These are phyloP conservation scores for Helotiales sp. DNA, from an alignment of 2,329 filamentous ascomycete genomes.

Conservation along the genomic window DNA sequence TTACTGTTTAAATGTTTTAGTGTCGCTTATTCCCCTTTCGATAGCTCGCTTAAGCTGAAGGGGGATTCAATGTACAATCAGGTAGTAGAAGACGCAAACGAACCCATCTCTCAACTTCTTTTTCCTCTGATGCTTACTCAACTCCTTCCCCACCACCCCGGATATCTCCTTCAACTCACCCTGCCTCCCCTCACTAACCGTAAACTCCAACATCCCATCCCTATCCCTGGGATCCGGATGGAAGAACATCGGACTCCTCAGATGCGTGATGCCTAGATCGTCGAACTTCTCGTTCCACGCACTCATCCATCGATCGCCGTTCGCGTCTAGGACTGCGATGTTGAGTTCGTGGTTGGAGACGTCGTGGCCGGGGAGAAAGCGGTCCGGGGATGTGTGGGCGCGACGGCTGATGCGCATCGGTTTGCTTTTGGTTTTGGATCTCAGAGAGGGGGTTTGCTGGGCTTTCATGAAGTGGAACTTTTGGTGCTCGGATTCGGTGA, in stretches of 20 bases:
- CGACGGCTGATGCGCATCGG: conserved; percentile 40
- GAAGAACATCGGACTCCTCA: conserved; percentile 83
- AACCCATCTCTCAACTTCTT: conserved; percentile 54
- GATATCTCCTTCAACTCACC: conserved; percentile 71
- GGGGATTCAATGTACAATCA: neutral
- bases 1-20: neutral
- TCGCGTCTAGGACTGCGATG: conserved; percentile 71
- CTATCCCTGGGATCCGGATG: conserved; percentile 78
- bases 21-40: conserved; percentile 1
- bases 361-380: conserved; percentile 32
- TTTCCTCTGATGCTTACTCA: conserved; percentile 82
- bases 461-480: conserved; percentile 73
- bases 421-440: conserved; percentile 57
- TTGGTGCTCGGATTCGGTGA: conserved; percentile 82
- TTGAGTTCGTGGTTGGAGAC: conserved; percentile 26
- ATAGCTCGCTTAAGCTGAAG: neutral
- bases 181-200: conserved; percentile 62
- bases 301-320: conserved; percentile 67
- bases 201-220: conserved; percentile 73
- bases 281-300: conserved; percentile 74
- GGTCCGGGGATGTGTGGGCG: conserved; percentile 46
- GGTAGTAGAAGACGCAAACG: conserved; percentile 37
- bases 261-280: conserved; percentile 70
- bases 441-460: neutral
- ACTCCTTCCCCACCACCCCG: conserved; percentile 77